Conservation (phyloP, 148 eudicot genomes). For the Rhododendron williamsianum region DNA sequence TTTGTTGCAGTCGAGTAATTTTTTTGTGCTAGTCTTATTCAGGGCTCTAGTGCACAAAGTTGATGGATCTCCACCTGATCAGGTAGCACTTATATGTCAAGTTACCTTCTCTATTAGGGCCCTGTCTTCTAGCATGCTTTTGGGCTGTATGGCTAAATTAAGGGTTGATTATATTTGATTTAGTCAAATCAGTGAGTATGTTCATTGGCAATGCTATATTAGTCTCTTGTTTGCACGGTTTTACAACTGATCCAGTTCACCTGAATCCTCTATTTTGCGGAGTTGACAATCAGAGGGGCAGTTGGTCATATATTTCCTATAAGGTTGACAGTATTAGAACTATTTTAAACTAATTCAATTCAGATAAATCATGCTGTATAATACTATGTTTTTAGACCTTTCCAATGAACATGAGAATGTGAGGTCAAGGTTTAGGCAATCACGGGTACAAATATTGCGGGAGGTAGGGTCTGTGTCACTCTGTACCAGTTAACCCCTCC, state of each 20-base stretch:
- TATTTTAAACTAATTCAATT: not conserved
- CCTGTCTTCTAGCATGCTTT: not conserved
- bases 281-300: not conserved
- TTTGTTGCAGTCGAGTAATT: constrained; percentile 21
- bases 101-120: not conserved
- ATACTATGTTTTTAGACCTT: not conserved
- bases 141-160: not conserved
- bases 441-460: not conserved
- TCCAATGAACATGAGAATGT: not conserved
- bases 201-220: not conserved
- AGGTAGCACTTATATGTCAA: not conserved
- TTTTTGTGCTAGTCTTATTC: not conserved
- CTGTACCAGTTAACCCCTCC: not conserved
- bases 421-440: constrained; percentile 1
- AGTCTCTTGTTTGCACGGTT: not conserved
- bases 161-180: not conserved
- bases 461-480: not conserved
- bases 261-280: not conserved
- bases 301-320: not conserved
- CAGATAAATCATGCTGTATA: not conserved
- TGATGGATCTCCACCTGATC: not conserved
- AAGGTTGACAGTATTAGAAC: not conserved
- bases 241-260: not conserved
- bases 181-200: not conserved
- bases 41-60: constrained; percentile 4